Evolutionary conservation across 2,329 filamentous ascomycete species (phyloP).

Genomic region (Xylaria polymorpha): DNA sequence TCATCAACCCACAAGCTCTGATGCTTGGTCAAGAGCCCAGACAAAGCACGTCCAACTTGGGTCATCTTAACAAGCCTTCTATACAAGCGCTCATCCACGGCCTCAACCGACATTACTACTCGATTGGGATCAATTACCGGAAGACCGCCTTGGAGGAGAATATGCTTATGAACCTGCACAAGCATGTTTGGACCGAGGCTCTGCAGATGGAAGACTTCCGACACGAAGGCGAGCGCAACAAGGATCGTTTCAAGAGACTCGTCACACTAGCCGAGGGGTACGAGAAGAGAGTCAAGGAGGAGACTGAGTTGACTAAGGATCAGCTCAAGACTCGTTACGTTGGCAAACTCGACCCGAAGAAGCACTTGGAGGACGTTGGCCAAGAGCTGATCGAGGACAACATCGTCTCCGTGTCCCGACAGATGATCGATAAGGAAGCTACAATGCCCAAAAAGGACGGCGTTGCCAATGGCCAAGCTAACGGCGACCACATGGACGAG

Average conservation of each 20-base stretch:
- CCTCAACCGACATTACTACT: constrained; percentile 98
- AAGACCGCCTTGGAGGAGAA: constrained; percentile 98
- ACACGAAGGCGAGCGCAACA: constrained; percentile 83
- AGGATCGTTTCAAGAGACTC: constrained; percentile 86
- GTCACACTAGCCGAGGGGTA: constrained; percentile 94
- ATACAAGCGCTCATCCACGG: constrained; percentile 99
- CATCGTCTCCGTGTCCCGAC: constrained; percentile 96
- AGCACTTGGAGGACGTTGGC: constrained; percentile 96
- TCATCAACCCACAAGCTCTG: constrained; percentile 96
- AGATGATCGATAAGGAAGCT: constrained; percentile 99
- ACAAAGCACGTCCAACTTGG: constrained; percentile 97
- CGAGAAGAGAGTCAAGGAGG: constrained; percentile 98
- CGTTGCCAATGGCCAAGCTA: constrained; percentile 61
- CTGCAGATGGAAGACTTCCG: constrained; percentile 97
- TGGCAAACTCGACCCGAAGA: constrained; percentile 98
- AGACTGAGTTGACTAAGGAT: constrained; percentile 96
- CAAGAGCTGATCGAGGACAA: constrained; percentile 99
- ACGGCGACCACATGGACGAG: constrained; percentile 74
- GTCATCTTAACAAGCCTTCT: constrained; percentile 98
- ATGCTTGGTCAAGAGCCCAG: constrained; percentile 98
- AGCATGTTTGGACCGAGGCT: constrained; percentile 99
- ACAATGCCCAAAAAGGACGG: constrained; percentile 82
- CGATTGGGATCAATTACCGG: constrained; percentile 96
- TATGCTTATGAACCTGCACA: constrained; percentile 99
- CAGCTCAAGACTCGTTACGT: constrained; percentile 99